Base-by-base conservation (phyloP, 768 basidiomycete species). In the Panus rudis region DNA sequence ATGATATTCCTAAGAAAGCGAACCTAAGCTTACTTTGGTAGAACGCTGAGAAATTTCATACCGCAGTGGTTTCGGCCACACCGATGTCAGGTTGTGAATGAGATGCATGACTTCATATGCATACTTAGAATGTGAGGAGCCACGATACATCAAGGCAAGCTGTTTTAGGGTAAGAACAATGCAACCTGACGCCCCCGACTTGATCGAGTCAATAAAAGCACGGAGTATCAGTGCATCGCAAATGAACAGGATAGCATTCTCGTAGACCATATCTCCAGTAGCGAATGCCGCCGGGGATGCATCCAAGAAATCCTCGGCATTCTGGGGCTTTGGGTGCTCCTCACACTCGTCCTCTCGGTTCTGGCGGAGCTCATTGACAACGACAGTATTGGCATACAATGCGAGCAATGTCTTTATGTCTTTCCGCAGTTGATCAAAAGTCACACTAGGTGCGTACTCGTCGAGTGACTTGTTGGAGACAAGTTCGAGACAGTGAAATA, bases 401-500 rank as follows among this genome's bases (percentile, higher is more conserved):
- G 51, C 41, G 20, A 54, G 41, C n/a, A 66, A 57, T 4, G 26
- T 14, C 6, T 31, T 17, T 0, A 57, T 59, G 37, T 64, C 49
- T 0, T 5, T 13, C 11, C 49, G 31, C 4, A 66, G 51, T 4
- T 43, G 14, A 1, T 52, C 45, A 53, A 58, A 64, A 1, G 43
- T 44, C 1, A 53, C 33, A 0, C 43, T 43, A 2, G 27, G 27
- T 0, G 46, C 30, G 40, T 63, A 64, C 2, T 52, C 51, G 0
- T 56, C 56, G 0, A 63, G 37, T 0, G 49, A 41, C 0, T 31
- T 7, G 5, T 44, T 43, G 1, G 58, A 57, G 0, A 68, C 61
- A 1, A 52, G 41, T 0, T 64, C 52, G 0, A 69, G 49, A 46
- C 63, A 65, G 38, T 63, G 58, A 2, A 66, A 56, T 4, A 66